Base-by-base conservation (phyloP, 2,329 filamentous ascomycete genomes). In the Aspergillus calidoustus region DNA sequence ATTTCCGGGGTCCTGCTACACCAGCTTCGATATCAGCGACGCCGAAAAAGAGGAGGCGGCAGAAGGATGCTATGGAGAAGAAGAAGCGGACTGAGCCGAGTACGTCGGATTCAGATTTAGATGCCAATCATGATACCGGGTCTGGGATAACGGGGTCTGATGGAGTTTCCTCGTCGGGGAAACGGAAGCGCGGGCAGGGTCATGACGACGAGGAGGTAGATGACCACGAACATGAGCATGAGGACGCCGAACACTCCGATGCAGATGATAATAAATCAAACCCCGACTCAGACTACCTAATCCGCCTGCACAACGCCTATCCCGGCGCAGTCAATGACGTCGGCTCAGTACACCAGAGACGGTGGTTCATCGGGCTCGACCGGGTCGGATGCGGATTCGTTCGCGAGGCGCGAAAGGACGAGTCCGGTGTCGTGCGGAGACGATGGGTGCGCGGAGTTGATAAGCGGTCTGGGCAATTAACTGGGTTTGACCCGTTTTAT, bases 341-440 rank as follows among this genome's bases (percentile, higher is more conserved):
- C 46, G 86, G 84, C 6, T 90, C 88, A 43, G 79, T 91, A 4
- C 84, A 91, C 67, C 88, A 91, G 72, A 82, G 89, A 5, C 80
- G 81, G 47, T 91, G 88, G 89, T 90, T 86, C 62, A 68, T 91
- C 19, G 84, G 84, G 11, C 77, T 91, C 1, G 89, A 91, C 68
- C 80, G 86, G 13, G 72, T 70, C 28, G 83, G 80, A 4, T 87
- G 84, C 54, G 88, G 88, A 4, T 89, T 91, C 59, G 72, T 64
- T 25, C n/a, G 19, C 8, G 44, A 30, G 57, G 44, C 30, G 59
- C 59, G 9, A 41, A 41, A 41, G 34, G 19, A 11, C 31, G 31
- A 38, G 5, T 38, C 31, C 5, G 31, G 31, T 38, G 31, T 13
- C 9, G 11, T 41, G 11, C 34, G 11, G 47, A 69, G 71, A 44